Base-by-base conservation (phyloP, 768 basidiomycete genomes). In the Rhizopogon vinicolor region DNA sequence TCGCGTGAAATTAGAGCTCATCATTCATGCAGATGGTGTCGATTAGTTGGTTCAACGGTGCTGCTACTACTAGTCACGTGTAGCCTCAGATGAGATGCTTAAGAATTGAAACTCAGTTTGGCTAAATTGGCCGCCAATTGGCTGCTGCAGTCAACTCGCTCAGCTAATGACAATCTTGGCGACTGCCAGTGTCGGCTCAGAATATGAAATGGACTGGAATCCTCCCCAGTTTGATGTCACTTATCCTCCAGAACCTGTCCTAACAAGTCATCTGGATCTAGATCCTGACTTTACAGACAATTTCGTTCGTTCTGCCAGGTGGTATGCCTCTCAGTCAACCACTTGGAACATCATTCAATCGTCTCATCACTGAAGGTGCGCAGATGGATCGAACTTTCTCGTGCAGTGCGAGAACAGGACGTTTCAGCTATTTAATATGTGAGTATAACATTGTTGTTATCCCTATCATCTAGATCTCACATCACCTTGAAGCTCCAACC, bases 391-490 rank as follows among this genome's bases (percentile, higher is more conserved):
- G 3, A 76, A 75, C 13, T 70, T 86, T 0, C 75, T 96, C 10
- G 74, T 81, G 0, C 83, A 87, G 39, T 86, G 84, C 60, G 92
- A 96, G 67, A 83, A 91, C 60, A 72, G 86, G 22, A 74, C 78
- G 0, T 78, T 91, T 42, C 82, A 86, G 41, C 61, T 83, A 22
- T 80, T 82, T 43, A 57, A 75, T 31, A 57, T 75, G 87, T 86
- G 52, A 54, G 65, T 50, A 28, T 43, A 19, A 25, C 42, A 18
- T 25, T 6, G 14, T 40, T 10, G 2, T 19, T 22, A 2, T 25
- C 19, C 5, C 3, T 14, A 9, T 49, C 33, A 49, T 35, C 2
- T 3, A 37, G 14, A 49, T 37, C 19, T 49, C 48, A 49, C 31
- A 10, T 22, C 8, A 10, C 22, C 19, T 3, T 35, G 14, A 49